Base-by-base conservation (phyloP, 306 rosid species). In the Cajanus cajan region DNA sequence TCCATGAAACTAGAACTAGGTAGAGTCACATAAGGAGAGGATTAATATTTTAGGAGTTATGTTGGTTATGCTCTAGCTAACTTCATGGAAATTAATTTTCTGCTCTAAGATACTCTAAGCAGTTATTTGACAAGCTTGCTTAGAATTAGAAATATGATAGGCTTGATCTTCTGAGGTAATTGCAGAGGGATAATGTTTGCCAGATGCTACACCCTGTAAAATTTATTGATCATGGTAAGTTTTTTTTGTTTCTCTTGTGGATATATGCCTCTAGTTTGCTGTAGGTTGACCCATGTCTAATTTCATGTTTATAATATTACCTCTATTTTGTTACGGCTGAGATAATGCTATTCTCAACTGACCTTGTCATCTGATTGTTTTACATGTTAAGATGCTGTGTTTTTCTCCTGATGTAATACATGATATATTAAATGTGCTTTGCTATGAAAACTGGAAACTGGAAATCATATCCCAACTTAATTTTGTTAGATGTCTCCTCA, bases 1-100 rank as follows among this genome's bases (percentile, higher is more conserved):
- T 66, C 66, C 19, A 25, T 24, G 59, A 51, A 59, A 14, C 57
- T 70, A 82, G 59, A 77, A 48, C 67, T 79, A 51, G 69, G 64
- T 33, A n/a, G n/a, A 69, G 37, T 48, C 39, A 44, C 70, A 50
- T 68, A 43, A 41, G 69, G 72, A 71, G 40, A 71, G 45, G 62
- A 39, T 24, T 75, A 48, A 24, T 34, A 68, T 69, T 37, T 54
- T 71, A 51, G n/a, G 77, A 43, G 68, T 76, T 80, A 18, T 33
- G 31, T 74, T 74, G 74, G 22, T 65, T 68, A 37, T 34, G 9
- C 37, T 58, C 11, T 84, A 11, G 76, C 41, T 51, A 77, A 61
- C 73, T 39, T 33, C 15, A 8, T 43, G 58, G 50, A 16, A 52
- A 54, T 75, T 39, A 68, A 40, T 68, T 61, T 75, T 84, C 24